Evolutionary conservation across 371 early-diverging fungal genomes (phyloP).

Genomic region (Circinella minor): DNA sequence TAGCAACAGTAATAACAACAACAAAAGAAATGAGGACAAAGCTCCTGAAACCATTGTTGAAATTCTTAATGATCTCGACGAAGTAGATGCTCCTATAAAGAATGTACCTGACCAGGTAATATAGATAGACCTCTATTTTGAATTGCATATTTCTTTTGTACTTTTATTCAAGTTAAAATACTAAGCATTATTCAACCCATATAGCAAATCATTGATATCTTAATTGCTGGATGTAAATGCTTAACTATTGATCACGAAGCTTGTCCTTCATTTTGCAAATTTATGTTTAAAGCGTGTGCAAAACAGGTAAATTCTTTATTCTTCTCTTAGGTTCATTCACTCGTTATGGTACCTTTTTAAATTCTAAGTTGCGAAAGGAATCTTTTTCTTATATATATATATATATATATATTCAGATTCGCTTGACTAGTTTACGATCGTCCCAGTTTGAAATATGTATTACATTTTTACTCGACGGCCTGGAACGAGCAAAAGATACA

Average conservation of each 20-base stretch:
- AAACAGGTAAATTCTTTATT: conserved; percentile 37
- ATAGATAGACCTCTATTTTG: background rate
- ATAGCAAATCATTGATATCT: conserved; percentile 49
- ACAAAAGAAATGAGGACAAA: background rate
- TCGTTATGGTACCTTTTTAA: no score
- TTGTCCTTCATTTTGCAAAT: conserved; percentile 46
- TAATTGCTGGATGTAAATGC: conserved; percentile 44
- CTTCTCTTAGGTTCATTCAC: background rate
- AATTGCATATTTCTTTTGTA: background rate
- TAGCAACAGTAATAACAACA: background rate
- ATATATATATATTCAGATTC: conserved; percentile 29
- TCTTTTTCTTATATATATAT: background rate
- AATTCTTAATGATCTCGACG: conserved; percentile 15
- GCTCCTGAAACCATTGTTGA: conserved; percentile 3
- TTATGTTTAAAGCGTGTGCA: conserved; percentile 47
- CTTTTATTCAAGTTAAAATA: background rate
- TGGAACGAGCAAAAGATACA: conserved; percentile 20
- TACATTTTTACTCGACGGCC: conserved; percentile 36
- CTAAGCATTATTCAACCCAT: background rate
- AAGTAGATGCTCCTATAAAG: conserved; percentile 15
- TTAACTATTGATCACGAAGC: conserved; percentile 29
- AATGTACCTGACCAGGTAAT: conserved; percentile 25
- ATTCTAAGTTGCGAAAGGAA: no score
- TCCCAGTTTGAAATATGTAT: conserved; percentile 41
- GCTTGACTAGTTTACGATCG: conserved; percentile 34